phyloP scores from a whole-genome alignment of 768 basidiomycete genomes.

The Pisolithus albus region DNA sequence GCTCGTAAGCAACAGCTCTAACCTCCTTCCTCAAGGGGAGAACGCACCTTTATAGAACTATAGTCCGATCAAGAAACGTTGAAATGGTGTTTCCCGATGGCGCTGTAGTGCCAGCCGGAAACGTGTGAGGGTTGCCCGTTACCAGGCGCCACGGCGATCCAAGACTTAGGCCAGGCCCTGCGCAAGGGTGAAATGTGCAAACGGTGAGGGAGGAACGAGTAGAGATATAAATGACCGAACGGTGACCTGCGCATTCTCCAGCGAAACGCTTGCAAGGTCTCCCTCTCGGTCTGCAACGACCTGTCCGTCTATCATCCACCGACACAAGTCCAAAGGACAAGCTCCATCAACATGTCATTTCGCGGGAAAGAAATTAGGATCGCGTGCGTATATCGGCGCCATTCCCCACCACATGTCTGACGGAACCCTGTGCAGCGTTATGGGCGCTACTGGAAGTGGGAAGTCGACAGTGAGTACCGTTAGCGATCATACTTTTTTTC shows the following conservation, averaged over 20 bases:
- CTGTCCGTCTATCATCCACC: neutral
- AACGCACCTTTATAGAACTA: neutral
- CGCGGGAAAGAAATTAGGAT: constrained; percentile 6
- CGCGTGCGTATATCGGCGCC: constrained; percentile 4
- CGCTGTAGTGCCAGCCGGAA: neutral
- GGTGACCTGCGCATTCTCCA: neutral
- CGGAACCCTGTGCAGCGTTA: constrained; percentile 4
- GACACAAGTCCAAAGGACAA: neutral
- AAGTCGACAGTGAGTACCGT: constrained; percentile 11
- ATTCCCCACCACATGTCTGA: neutral
- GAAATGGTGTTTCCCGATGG: neutral
- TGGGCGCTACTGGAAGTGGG: constrained; percentile 15
- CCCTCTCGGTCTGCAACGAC: neutral
- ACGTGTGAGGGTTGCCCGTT: neutral
- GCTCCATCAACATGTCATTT: neutral
- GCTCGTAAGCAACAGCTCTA: neutral
- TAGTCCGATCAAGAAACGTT: neutral
- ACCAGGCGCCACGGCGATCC: neutral
- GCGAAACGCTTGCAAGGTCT: neutral
- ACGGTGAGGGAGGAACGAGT: neutral
- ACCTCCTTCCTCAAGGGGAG: neutral
- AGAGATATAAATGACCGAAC: neutral
- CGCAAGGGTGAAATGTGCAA: neutral
- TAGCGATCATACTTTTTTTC: neutral
- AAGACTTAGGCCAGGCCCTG: neutral